Evolutionary conservation across 2,329 filamentous ascomycete genomes (phyloP).

Genomic region (Aspergillus pseudoglaucus): DNA sequence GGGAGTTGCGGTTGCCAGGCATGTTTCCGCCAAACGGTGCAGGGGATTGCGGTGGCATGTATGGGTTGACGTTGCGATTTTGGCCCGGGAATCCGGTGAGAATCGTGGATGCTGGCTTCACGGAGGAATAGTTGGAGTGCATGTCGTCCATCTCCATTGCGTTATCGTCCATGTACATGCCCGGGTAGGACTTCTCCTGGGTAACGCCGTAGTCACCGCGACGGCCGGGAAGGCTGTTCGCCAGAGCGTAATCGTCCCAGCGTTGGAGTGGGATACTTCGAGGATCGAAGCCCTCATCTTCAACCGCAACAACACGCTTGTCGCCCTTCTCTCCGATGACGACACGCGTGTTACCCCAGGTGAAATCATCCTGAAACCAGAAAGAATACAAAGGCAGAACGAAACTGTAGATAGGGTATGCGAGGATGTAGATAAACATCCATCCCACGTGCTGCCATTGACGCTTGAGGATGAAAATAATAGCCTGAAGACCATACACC

Average conservation of each 20-base stretch:
- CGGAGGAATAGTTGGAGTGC: conserved; percentile 90
- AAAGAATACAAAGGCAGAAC: conserved; percentile 92
- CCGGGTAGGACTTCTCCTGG: conserved; percentile 54
- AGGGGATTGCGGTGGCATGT: conserved; percentile 78
- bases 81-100: conserved; percentile 73
- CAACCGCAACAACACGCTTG: conserved; percentile 81
- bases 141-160: conserved; percentile 96
- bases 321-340: conserved; percentile 90
- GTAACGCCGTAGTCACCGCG: conserved; percentile 63
- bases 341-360: conserved; percentile 96
- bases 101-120: conserved; percentile 77
- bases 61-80: conserved; percentile 49
- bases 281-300: conserved; percentile 81
- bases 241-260: conserved; percentile 90
- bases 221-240: conserved; percentile 84
- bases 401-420: conserved; percentile 90
- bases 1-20: conserved; percentile 55
- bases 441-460: conserved; percentile 98
- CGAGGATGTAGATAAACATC: conserved; percentile 99
- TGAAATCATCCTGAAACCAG: conserved; percentile 99
- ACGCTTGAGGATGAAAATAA: conserved; percentile 94
- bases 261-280: conserved; percentile 87
- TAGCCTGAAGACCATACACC: conserved; percentile 89
- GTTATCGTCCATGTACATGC: conserved; percentile 63
- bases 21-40: conserved; percentile 58